Conservation (phyloP, 306 rosid species). For the Senna tora region DNA sequence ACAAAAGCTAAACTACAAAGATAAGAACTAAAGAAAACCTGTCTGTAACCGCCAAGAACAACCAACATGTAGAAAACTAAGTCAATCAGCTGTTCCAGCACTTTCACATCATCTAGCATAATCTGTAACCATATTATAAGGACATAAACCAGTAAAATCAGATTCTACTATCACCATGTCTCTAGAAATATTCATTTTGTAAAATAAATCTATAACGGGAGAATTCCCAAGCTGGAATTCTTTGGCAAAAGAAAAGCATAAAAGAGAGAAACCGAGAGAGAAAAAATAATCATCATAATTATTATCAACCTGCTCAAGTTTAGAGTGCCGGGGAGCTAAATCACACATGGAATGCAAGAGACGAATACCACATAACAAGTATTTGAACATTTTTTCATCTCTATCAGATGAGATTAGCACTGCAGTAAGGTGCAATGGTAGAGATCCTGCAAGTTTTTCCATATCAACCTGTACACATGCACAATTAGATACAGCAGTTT, state of each 20-base stretch:
- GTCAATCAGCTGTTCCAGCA: conserved; percentile 77
- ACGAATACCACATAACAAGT: conserved; percentile 77
- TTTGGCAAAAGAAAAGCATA: neutral
- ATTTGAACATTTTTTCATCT: conserved; percentile 63
- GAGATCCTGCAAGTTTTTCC: conserved; percentile 79
- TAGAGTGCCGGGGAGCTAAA: conserved; percentile 80
- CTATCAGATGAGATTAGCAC: conserved; percentile 59
- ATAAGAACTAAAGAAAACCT: conserved; percentile 56
- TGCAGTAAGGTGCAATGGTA: conserved; percentile 80
- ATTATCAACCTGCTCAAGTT: conserved; percentile 70
- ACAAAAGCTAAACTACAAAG: conserved; percentile 37
- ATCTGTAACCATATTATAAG: conserved; percentile 59
- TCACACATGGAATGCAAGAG: conserved; percentile 91
- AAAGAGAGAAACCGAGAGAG: neutral
- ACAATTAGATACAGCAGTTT: conserved; percentile 37
- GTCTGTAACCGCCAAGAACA: conserved; percentile 68
- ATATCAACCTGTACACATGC: conserved; percentile 69
- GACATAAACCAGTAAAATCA: conserved; percentile 37
- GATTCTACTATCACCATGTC: conserved; percentile 26
- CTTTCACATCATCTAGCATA: conserved; percentile 82
- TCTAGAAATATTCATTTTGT: conserved; percentile 17
- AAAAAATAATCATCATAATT: conserved; percentile 10
- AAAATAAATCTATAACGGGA: conserved; percentile 9
- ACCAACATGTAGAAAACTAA: conserved; percentile 79
- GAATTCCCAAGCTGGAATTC: neutral